Conservation (phyloP, 495 filamentous ascomycete species). For the Peziza echinospora region DNA sequence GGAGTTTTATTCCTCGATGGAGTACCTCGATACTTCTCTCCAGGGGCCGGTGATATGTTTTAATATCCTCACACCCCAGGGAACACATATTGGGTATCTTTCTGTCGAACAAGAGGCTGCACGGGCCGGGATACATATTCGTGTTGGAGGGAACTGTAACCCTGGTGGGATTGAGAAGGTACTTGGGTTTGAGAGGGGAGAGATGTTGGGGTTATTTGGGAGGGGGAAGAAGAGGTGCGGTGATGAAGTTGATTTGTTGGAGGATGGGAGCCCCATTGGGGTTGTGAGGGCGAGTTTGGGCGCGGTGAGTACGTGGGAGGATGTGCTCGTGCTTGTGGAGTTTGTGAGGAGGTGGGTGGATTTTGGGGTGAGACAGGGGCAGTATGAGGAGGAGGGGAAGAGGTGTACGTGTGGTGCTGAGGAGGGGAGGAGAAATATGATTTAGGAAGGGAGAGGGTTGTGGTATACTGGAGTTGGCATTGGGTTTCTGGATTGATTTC, state of each 20-base stretch:
- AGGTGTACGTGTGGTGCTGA: no score
- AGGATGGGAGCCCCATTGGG: slow-evolving; percentile 61
- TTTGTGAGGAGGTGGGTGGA: slow-evolving; percentile 31
- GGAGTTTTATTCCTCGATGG: slow-evolving; percentile 35
- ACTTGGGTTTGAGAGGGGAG: slow-evolving; percentile 5
- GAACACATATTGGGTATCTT: slow-evolving; percentile 33
- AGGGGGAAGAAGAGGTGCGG: slow-evolving; percentile 20
- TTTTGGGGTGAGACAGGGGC: background rate
- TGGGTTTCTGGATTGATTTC: no score
- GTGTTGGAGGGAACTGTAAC: slow-evolving; percentile 47
- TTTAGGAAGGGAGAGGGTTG: no score
- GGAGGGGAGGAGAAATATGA: no score
- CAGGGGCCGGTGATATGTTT: slow-evolving; percentile 57
- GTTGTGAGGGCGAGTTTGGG: slow-evolving; percentile 64
- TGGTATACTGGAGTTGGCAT: no score
- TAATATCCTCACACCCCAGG: slow-evolving; percentile 35
- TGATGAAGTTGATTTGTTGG: slow-evolving; percentile 53
- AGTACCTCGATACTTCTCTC: slow-evolving; percentile 32
- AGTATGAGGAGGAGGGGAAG: background rate
- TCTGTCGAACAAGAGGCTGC: slow-evolving; percentile 43
- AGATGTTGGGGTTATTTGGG: slow-evolving; percentile 9
- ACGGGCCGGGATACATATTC: slow-evolving; percentile 39
- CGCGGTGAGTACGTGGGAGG: slow-evolving; percentile 58
- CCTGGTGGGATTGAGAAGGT: slow-evolving; percentile 28
- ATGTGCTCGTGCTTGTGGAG: slow-evolving; percentile 44